Evolutionary conservation across 495 filamentous ascomycete genomes (phyloP).

Genomic region (Penicillium silybi): DNA sequence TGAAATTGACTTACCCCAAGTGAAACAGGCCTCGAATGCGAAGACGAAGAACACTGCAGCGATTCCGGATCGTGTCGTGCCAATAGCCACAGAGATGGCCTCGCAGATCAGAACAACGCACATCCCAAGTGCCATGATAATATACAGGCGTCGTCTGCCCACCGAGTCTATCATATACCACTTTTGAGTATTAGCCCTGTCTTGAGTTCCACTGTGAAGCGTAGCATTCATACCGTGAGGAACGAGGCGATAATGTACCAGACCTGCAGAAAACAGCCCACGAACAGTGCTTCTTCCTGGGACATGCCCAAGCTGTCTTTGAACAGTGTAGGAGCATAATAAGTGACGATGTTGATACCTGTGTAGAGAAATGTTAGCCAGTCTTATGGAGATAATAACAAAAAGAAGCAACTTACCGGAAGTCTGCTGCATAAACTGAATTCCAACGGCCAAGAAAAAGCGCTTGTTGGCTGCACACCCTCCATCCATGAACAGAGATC

Average conservation of each 20-base stretch:
- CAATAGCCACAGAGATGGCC: slow-evolving; percentile 22
- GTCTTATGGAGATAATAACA: not conserved
- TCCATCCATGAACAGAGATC: slow-evolving; percentile 22
- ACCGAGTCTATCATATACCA: slow-evolving; percentile 31
- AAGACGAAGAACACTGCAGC: slow-evolving; percentile 31
- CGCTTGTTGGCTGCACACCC: slow-evolving; percentile 26
- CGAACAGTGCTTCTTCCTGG: slow-evolving; percentile 20
- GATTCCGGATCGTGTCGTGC: slow-evolving; percentile 12
- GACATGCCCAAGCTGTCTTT: slow-evolving; percentile 22
- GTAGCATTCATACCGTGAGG: slow-evolving; percentile 16
- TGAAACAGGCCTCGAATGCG: slow-evolving; percentile 33
- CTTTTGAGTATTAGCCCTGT: slow-evolving; percentile 4
- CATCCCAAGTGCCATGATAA: slow-evolving; percentile 32
- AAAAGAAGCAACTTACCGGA: slow-evolving; percentile 10
- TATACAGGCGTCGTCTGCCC: slow-evolving; percentile 22
- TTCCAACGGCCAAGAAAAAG: slow-evolving; percentile 30
- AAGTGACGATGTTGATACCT: slow-evolving; percentile 30
- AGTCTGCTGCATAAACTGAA: slow-evolving; percentile 38
- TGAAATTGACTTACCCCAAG: slow-evolving; percentile 21
- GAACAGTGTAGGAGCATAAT: slow-evolving; percentile 31
- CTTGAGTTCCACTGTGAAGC: not conserved
- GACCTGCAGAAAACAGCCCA: slow-evolving; percentile 23
- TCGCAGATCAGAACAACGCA: slow-evolving; percentile 22
- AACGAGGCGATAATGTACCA: slow-evolving; percentile 33
- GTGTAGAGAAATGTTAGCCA: not conserved